A percentile compares a stretch with the other conserved stretches of the same genome.
Conservation (phyloP, 176 grass and related monocot species). For the Triticum monococcum region DNA sequence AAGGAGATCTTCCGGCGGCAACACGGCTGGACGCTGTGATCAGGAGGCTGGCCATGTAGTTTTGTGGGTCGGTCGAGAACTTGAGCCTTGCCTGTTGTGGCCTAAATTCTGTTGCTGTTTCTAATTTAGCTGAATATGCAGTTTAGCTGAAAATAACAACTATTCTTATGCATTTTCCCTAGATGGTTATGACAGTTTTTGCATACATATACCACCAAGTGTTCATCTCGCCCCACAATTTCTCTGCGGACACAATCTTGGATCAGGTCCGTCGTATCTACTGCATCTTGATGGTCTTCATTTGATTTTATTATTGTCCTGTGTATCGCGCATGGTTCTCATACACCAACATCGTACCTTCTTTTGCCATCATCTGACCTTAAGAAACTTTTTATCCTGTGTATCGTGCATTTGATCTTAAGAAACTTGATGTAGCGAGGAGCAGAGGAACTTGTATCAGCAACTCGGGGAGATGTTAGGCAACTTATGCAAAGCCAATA, state of each 20-base stretch:
- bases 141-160: slow-evolving; percentile 7
- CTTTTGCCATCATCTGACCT: not conserved
- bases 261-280: slow-evolving; percentile 60
- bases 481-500: slow-evolving; percentile 52
- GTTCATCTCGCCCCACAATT: slow-evolving; percentile 72
- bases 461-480: slow-evolving; percentile 64
- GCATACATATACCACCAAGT: slow-evolving; percentile 88
- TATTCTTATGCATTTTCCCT: slow-evolving; percentile 12
- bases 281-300: not conserved
- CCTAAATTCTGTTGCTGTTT: no score
- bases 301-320: not conserved
- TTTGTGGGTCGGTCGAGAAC: not conserved
- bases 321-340: not conserved
- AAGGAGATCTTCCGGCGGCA: not conserved
- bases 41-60: not conserved
- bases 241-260: slow-evolving; percentile 71
- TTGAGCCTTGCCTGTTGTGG: no score
- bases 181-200: slow-evolving; percentile 99
- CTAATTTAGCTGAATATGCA: not conserved
- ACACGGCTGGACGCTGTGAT: not conserved
- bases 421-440: slow-evolving; percentile 73
- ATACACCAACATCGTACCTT: not conserved
- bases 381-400: slow-evolving; percentile 53
- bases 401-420: slow-evolving; percentile 17
- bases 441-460: slow-evolving; percentile 73